Evolutionary conservation across 2,329 filamentous ascomycete genomes (phyloP).

Genomic region (Fusarium nygamai): DNA sequence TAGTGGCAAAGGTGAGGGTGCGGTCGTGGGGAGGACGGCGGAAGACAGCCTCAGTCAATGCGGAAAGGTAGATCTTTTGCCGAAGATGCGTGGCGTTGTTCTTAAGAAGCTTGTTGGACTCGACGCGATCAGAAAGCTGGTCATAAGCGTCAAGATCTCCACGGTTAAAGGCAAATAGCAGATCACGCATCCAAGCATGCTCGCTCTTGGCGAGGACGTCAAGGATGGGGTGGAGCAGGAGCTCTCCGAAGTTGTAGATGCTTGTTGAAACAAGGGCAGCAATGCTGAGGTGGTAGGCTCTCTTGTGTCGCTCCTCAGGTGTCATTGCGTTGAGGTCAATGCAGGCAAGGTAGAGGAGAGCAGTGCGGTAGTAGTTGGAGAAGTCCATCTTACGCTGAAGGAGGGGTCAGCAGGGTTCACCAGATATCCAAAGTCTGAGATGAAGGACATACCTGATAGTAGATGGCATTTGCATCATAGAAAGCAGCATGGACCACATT

Average conservation of each 20-base stretch:
- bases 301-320: constrained; percentile 77
- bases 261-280: constrained; percentile 91
- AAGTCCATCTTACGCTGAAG: constrained; percentile 81
- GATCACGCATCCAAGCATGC: constrained; percentile 86
- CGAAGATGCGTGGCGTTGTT: constrained; percentile 86
- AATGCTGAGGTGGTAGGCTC: constrained; percentile 92
- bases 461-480: constrained; percentile 93
- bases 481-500: constrained; percentile 95
- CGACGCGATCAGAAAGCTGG: constrained; percentile 81
- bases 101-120: constrained; percentile 80
- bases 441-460: constrained; percentile 74
- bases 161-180: constrained; percentile 98
- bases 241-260: constrained; percentile 99
- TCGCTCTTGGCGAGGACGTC: constrained; percentile 78
- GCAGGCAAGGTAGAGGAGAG: constrained; percentile 96
- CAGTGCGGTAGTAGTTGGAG: constrained; percentile 96
- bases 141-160: constrained; percentile 92
- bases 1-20: constrained; percentile 89
- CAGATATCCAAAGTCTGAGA: neutral
- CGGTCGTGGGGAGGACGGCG: constrained; percentile 94
- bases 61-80: constrained; percentile 97
- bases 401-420: constrained; percentile 49
- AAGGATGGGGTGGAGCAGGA: constrained; percentile 96
- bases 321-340: constrained; percentile 83
- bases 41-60: constrained; percentile 96